Conservation (phyloP, 1,284 basidiomycete species). For the Ceratobasidium sp. region DNA sequence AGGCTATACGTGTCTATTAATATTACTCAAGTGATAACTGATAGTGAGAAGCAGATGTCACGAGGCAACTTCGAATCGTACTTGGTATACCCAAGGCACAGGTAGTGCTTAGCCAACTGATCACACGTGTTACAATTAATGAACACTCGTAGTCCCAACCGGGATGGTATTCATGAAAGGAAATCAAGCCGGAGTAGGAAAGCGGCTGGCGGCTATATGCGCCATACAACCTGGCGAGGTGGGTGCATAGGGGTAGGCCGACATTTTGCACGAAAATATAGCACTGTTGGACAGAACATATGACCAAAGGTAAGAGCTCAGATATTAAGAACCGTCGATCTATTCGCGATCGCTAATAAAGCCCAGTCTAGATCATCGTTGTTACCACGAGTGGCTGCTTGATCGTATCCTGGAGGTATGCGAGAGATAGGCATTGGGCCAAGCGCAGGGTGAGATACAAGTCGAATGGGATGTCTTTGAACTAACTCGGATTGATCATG, state of each 20-base stretch:
- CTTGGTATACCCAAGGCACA: too few species aligned
- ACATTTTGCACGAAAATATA: neutral
- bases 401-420: conserved; percentile 22
- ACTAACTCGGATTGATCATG: neutral
- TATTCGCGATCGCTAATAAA: neutral
- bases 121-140: neutral
- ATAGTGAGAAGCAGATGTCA: neutral
- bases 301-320: neutral
- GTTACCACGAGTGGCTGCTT: neutral
- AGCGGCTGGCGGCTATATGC: neutral
- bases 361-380: conserved; percentile 2
- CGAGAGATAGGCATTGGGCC: neutral
- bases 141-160: too few species aligned
- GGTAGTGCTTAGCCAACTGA: too few species aligned
- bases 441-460: conserved; percentile 20
- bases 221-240: neutral
- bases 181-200: neutral
- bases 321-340: neutral
- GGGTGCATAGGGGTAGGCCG: too few species aligned
- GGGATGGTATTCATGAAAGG: neutral
- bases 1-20: neutral
- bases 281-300: neutral
- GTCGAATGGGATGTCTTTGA: neutral
- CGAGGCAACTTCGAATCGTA: too few species aligned
- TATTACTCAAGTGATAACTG: neutral